Base-by-base conservation (phyloP, 257 asterid genomes). In the Solanum clarkiae region DNA sequence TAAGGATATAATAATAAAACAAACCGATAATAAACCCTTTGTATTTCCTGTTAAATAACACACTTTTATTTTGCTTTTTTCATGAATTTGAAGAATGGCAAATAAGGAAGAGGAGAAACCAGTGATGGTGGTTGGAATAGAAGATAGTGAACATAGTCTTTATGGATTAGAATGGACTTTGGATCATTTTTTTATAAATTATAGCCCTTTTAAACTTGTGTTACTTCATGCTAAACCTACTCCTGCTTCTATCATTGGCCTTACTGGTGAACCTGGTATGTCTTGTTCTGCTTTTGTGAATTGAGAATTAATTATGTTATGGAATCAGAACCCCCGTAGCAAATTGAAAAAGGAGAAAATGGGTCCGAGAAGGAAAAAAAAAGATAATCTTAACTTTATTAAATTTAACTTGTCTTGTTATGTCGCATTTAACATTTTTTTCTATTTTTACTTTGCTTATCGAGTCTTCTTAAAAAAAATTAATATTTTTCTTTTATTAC, bases 161-260 rank as follows among this genome's bases (percentile, higher is more conserved):
- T 89, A 93, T 82, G 99, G 98, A 74, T 80, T 94, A 89, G 90
- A 94, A 71, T 96, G 99, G 99, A 91, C 94, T 47, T 56, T 96
- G 82, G 87, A 90, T 22, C 99, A 94, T 87, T 93, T 96, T 83
- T 93, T 94, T 87, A 88, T 8, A 8, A 51, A 93, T 44, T 88
- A 86, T 8, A 86, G 82, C 13, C 87, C 86, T 1, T 96, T 93
- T 92, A 92, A 88, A 84, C 93, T 93, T 29, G 90, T 92, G 12
- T n/a, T 96, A 22, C 94, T 96, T 18, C 95, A 93, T 85, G 92
- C 98, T 13, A 93, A 91, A 87, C 97, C 97, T 62, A 86, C 90
- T 9, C 90, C 95, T 6, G 14, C 87, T 15, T 40, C 89, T 63
- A 90, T 91, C 84, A 68, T 93, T 80, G 96, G 97, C 60, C 60